Base-by-base conservation (phyloP, 2,329 filamentous ascomycete species). In the Talaromyces sp. region DNA sequence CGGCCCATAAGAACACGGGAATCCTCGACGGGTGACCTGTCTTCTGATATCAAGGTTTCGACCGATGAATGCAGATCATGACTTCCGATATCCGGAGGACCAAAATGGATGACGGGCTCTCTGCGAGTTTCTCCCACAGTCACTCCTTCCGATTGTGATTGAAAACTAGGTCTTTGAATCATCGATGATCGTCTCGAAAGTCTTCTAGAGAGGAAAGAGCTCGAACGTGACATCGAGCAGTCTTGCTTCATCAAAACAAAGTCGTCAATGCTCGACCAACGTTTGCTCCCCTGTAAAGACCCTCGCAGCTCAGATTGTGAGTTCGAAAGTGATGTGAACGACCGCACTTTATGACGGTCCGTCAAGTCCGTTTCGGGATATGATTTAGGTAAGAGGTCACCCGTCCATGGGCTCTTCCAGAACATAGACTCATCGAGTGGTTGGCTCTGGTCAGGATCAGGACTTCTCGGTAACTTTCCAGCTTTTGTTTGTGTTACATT, bases 331-430 rank as follows among this genome's bases (percentile, higher is more conserved):
- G 69, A 69, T 8, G 67, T 66, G 35, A 70, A 67, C 28, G 70
- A 70, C 16, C 69, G 69, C 14, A 68, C 67, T 12, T 65, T 61
- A 52, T 59, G 61, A 21, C 56, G 59, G 3, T 63, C 61, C 4
- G 60, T 46, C n/a, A 65, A 63, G 18, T 60, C 28, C 2, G 58
- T 37, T 28, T 64, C 68, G 5, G 64, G 50, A 4, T 61, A 40
- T 28, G 46, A 61, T 60, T 68, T 54, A 8, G 73, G 65, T 48
- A 71, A 66, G 28, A 64, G 67, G 33, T 67, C 67, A 12, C 68
- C 69, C n/a, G 69, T 72, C 73, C 72, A 76, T 25, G 73, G 72
- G n/a, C 73, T 72, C 65, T 73, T 71, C 73, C 72, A 75, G 28
- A 66, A 56, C 61, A 66, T 57, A 44, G 66, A 64, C 37, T 62